Percentiles rank a stretch among this genome's conserved stretches.
Evolutionary conservation across 176 grass and related monocot species (phyloP).

Genomic region (Bonia amplexicaulis): DNA sequence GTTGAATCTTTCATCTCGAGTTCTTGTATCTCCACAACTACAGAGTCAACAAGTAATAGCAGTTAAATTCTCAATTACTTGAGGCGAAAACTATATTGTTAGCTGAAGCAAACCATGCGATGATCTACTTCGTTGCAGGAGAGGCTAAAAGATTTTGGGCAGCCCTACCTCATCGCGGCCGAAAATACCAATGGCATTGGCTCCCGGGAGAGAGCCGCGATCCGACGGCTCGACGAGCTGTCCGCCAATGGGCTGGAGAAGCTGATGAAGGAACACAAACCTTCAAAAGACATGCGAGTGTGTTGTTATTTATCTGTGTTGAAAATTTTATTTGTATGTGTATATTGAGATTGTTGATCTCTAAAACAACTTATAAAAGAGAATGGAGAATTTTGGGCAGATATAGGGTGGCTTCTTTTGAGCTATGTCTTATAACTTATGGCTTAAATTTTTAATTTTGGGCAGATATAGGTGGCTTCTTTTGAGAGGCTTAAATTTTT

Average conservation of each 20-base stretch:
- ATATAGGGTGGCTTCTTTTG: too few relatives aligned
- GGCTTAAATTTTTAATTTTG: too few relatives aligned
- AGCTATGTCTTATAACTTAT: too few relatives aligned
- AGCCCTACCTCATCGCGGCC: not conserved
- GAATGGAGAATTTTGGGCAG: too few relatives aligned
- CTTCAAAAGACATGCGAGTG: too few relatives aligned
- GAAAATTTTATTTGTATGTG: too few relatives aligned
- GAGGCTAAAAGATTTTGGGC: slow-evolving; percentile 34
- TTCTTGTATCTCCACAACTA: not conserved
- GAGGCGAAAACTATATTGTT: not conserved
- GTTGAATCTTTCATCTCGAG: not conserved
- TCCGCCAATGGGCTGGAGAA: slow-evolving; percentile 34
- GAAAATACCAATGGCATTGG: slow-evolving; percentile 40
- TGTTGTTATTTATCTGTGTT: too few relatives aligned
- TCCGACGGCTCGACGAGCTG: slow-evolving; percentile 7
- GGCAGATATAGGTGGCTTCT: too few relatives aligned
- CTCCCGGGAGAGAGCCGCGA: not conserved
- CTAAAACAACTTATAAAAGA: too few relatives aligned
- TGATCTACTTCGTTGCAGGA: slow-evolving; percentile 16
- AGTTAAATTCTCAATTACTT: not conserved
- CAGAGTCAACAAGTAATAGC: not conserved
- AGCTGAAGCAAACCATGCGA: not conserved
- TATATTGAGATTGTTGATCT: too few relatives aligned
- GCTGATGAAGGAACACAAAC: slow-evolving; percentile 23
- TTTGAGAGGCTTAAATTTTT: too few relatives aligned